Evolutionary conservation across 768 basidiomycete genomes (phyloP).

Genomic region (Lentinula sp.): DNA sequence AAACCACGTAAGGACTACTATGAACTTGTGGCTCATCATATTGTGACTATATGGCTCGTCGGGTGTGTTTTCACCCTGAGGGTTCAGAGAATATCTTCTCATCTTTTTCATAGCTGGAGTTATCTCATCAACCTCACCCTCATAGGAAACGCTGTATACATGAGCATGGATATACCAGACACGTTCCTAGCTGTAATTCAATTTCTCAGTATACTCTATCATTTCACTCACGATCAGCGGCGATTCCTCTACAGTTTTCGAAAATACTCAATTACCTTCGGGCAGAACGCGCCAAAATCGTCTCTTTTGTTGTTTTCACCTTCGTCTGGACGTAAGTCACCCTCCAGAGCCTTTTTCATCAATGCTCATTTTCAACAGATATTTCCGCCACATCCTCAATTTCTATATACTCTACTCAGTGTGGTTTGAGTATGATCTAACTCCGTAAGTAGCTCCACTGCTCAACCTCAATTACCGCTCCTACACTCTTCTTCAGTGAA

Average conservation of each 20-base stretch:
- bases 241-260: conserved; percentile 44
- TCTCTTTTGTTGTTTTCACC: conserved; percentile 62
- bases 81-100: not conserved
- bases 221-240: not conserved
- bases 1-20: conserved; percentile 90
- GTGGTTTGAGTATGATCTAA: conserved; percentile 67
- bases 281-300: conserved; percentile 53
- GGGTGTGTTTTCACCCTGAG: conserved; percentile 44
- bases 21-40: conserved; percentile 86
- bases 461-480: not conserved
- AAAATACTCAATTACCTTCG: conserved; percentile 89
- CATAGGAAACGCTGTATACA: conserved; percentile 87
- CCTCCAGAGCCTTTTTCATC: not conserved
- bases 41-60: conserved; percentile 93
- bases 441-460: conserved; percentile 51
- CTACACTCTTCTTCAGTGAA: not conserved
- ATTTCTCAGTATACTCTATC: not conserved
- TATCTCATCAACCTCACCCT: conserved; percentile 74
- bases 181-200: conserved; percentile 71
- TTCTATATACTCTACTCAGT: conserved; percentile 83
- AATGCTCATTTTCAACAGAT: conserved; percentile 39
- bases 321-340: conserved; percentile 72
- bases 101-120: conserved; percentile 58
- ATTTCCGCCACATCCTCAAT: conserved; percentile 92
- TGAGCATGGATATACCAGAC: conserved; percentile 98